Evolutionary conservation across 2,329 filamentous ascomycete species (phyloP).

Genomic region (Claviceps monticola): DNA sequence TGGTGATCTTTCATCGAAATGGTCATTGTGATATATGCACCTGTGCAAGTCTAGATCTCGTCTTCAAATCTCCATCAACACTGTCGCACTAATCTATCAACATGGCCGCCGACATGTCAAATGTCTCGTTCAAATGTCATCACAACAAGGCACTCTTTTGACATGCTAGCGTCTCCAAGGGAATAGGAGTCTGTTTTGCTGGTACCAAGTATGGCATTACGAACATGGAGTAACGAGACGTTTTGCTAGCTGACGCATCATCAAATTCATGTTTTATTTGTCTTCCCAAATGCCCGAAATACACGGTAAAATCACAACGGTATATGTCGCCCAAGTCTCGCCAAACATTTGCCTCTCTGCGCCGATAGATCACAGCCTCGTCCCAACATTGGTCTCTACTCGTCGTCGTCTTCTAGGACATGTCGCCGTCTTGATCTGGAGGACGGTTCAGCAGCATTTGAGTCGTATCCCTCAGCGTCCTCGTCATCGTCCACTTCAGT

Average conservation of each 20-base stretch:
- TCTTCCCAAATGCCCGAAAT: not conserved
- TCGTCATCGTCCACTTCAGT: constrained; percentile 32
- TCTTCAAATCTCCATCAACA: no score
- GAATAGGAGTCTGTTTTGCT: not conserved
- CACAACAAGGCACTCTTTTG: no score
- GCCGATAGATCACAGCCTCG: not conserved
- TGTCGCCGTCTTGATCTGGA: constrained; percentile 38
- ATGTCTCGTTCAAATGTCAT: no score
- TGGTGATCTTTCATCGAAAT: no score
- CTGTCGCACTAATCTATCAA: no score
- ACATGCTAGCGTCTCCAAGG: no score
- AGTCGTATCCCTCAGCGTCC: constrained; percentile 41
- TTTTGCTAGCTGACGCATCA: not conserved
- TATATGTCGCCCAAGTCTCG: not conserved
- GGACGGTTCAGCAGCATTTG: constrained; percentile 29
- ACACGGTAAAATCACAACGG: not conserved
- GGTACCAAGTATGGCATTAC: not conserved
- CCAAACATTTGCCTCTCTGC: not conserved
- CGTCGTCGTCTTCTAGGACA: constrained; percentile 39
- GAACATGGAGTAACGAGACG: not conserved
- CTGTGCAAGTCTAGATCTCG: no score
- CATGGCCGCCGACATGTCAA: no score
- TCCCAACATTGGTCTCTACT: not conserved
- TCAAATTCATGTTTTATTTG: not conserved
- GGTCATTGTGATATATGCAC: no score